Evolutionary conservation across 441 rosid species (phyloP).

Genomic region (Populus trichocarpa): DNA sequence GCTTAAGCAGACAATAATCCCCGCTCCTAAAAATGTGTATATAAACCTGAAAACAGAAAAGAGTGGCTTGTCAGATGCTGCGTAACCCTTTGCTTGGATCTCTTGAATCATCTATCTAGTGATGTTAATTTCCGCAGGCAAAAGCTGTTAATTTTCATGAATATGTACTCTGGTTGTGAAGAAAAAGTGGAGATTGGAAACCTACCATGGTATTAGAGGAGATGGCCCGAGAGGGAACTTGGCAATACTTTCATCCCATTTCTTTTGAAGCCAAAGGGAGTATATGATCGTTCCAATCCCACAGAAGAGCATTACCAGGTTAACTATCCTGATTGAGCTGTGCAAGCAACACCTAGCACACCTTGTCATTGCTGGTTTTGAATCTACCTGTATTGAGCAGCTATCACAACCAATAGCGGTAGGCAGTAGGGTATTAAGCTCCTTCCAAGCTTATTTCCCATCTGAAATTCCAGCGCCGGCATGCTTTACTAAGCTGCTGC

Average conservation of each 20-base stretch:
- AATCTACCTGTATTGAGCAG: not conserved
- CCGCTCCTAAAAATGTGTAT: constrained; percentile 35
- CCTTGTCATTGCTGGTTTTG: constrained; percentile 21
- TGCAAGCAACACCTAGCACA: constrained; percentile 45
- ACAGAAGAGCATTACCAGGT: constrained; percentile 29
- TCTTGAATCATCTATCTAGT: too few species aligned
- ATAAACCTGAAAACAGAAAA: constrained; percentile 48
- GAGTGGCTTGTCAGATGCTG: not conserved
- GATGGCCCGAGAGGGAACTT: constrained; percentile 13
- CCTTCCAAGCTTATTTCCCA: not conserved
- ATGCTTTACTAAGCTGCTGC: too few species aligned
- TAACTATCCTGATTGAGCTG: constrained; percentile 26
- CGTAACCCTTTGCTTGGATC: too few species aligned
- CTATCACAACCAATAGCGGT: not conserved
- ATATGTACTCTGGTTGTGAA: too few species aligned
- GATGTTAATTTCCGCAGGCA: too few species aligned
- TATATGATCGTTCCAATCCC: constrained; percentile 42
- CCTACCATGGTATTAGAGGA: constrained; percentile 45
- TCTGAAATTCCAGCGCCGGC: not conserved
- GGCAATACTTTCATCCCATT: constrained; percentile 33
- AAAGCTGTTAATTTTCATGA: not conserved
- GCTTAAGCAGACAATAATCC: constrained; percentile 49
- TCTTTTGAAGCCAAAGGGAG: constrained; percentile 52
- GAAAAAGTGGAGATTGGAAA: not conserved
- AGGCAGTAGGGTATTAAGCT: not conserved